Evolutionary conservation across 768 basidiomycete species (phyloP).

Genomic region (Gymnopilus dilepis): DNA sequence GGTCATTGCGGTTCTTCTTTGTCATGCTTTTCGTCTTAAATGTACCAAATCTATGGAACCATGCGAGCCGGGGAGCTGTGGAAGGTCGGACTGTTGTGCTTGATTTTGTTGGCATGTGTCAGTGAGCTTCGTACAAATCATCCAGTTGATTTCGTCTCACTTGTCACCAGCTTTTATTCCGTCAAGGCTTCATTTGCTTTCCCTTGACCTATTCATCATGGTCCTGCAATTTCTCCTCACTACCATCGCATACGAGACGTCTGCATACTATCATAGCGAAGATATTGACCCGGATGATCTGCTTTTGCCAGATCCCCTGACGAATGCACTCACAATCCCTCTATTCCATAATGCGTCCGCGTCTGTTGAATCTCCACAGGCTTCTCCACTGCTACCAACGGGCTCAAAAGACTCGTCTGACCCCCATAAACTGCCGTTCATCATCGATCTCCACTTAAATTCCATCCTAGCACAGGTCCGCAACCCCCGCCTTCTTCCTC

Average conservation of each 20-base stretch:
- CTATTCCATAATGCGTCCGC: constrained; percentile 23
- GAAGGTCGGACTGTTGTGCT: constrained; percentile 71
- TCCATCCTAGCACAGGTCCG: constrained; percentile 62
- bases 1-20: constrained; percentile 75
- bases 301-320: constrained; percentile 30
- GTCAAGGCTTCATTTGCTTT: constrained; percentile 68
- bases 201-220: constrained; percentile 71
- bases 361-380: background rate
- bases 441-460: constrained; percentile 67
- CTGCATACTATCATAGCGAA: constrained; percentile 43
- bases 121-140: constrained; percentile 29
- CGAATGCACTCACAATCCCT: constrained; percentile 26
- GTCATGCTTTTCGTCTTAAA: constrained; percentile 63
- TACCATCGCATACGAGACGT: constrained; percentile 71
- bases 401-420: background rate
- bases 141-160: background rate
- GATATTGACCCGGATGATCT: constrained; percentile 47
- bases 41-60: constrained; percentile 62
- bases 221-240: constrained; percentile 69
- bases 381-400: constrained; percentile 5
- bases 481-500: constrained; percentile 45
- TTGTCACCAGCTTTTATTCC: constrained; percentile 54
- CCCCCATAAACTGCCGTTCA: constrained; percentile 43
- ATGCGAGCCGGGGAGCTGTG: constrained; percentile 54
- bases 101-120: constrained; percentile 82